Evolutionary conservation across 805 yeast genomes (phyloP).

Genomic region (Hyphopichia homilentoma): DNA sequence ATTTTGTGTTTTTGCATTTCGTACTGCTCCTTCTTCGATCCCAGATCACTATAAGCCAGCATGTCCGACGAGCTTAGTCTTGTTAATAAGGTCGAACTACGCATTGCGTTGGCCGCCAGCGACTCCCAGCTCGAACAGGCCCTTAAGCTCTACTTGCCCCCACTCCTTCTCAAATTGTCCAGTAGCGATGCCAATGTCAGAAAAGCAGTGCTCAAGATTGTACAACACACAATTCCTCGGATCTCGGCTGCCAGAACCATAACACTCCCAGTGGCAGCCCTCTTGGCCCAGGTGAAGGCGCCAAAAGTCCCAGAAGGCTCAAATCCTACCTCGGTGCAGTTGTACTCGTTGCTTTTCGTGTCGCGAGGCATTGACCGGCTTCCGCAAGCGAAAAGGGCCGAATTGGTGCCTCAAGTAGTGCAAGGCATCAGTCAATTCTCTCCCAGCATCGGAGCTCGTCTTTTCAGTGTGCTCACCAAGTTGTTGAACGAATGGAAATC

Average conservation of each 20-base stretch:
- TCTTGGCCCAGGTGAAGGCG: conserved; percentile 58
- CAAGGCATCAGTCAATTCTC: conserved; percentile 42
- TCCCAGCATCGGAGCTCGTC: conserved; percentile 45
- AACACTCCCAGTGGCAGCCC: conserved; percentile 59
- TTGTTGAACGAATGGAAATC: conserved; percentile 45
- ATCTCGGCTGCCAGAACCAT: conserved; percentile 51
- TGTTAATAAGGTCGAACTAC: conserved; percentile 75
- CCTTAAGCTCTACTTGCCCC: conserved; percentile 63
- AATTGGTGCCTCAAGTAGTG: conserved; percentile 46
- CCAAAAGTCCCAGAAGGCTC: conserved; percentile 45
- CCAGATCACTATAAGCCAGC: too few relatives aligned
- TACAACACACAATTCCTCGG: conserved; percentile 66
- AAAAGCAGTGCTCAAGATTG: conserved; percentile 59
- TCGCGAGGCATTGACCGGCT: conserved; percentile 66
- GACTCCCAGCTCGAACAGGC: conserved; percentile 61
- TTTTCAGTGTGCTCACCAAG: conserved; percentile 59
- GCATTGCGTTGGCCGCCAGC: conserved; percentile 71
- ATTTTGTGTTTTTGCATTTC: too few relatives aligned
- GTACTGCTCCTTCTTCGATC: too few relatives aligned
- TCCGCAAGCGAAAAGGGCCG: conserved; percentile 26
- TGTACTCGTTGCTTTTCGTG: conserved; percentile 62
- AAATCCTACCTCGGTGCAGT: conserved; percentile 49
- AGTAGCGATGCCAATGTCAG: conserved; percentile 68
- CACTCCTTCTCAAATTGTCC: conserved; percentile 72
- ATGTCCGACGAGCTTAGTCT: conserved; percentile 52